phyloP scores from a whole-genome alignment of 441 rosid genomes.

The Geranium incanum region DNA sequence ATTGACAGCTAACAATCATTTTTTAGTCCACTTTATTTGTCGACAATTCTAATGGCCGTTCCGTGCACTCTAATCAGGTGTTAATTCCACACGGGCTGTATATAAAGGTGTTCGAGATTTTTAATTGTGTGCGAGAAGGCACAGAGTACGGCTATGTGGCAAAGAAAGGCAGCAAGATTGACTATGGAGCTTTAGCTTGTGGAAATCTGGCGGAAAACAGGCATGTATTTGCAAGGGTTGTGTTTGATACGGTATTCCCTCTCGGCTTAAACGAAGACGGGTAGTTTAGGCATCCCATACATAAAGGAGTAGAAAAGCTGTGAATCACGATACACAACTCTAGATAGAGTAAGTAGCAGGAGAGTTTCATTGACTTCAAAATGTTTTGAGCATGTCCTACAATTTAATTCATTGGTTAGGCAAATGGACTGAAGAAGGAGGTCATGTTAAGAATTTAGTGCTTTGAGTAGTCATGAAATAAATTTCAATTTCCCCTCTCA shows the following conservation, averaged over 20 bases:
- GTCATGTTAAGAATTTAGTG: neutral
- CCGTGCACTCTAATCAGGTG: constrained; percentile 35
- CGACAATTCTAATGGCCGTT: neutral
- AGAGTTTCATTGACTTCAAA: neutral
- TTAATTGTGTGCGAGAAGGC: constrained; percentile 45
- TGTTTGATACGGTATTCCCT: constrained; percentile 73
- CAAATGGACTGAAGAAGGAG: neutral
- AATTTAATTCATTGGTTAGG: neutral
- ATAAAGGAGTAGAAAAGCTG: neutral
- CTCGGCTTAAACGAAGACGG: constrained; percentile 21
- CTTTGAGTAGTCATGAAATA: neutral
- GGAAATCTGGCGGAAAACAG: constrained; percentile 58
- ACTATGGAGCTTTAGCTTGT: constrained; percentile 38
- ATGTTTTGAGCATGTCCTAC: neutral
- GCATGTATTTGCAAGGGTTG: constrained; percentile 64
- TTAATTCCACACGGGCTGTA: constrained; percentile 48
- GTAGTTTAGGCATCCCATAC: neutral
- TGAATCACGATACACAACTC: neutral
- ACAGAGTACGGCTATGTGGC: constrained; percentile 31
- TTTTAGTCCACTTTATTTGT: neutral
- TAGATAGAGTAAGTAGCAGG: neutral
- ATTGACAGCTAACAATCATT: neutral
- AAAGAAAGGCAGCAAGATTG: constrained; percentile 46
- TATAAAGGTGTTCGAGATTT: constrained; percentile 39
- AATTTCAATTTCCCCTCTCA: neutral